Percentiles rank a stretch among this genome's conserved stretches.
Conservation (phyloP, 2,329 filamentous ascomycete species). For the Colletotrichum liriopes region DNA sequence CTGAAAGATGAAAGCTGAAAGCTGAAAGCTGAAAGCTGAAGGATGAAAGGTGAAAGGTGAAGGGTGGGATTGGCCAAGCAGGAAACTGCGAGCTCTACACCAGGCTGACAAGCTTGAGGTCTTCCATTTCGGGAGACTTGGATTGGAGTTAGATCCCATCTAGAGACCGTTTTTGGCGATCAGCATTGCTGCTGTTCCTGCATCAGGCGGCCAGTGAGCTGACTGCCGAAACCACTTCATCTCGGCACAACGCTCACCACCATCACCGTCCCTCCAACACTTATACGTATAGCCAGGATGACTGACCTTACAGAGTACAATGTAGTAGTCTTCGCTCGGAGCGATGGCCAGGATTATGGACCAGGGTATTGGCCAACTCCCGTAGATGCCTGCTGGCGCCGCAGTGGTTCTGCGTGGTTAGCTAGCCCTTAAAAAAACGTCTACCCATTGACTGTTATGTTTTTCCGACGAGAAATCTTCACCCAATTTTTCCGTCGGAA, state of each 20-base stretch:
- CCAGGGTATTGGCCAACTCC: conserved; percentile 60
- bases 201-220: conserved; percentile 5
- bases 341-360: conserved; percentile 62
- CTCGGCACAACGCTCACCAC: not conserved
- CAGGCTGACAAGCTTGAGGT: too few relatives aligned
- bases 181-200: not conserved
- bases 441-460: too few relatives aligned
- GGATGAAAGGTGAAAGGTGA: too few relatives aligned
- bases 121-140: not conserved
- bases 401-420: too few relatives aligned
- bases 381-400: too few relatives aligned
- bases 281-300: conserved; percentile 8
- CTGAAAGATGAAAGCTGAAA: too few relatives aligned
- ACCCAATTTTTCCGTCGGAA: too few relatives aligned
- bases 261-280: not conserved
- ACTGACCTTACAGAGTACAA: conserved; percentile 33
- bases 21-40: too few relatives aligned
- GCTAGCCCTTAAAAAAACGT: too few relatives aligned
- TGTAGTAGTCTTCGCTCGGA: conserved; percentile 58
- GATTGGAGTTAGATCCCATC: not conserved
- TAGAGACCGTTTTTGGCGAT: not conserved
- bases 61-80: too few relatives aligned
- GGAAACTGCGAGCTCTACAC: too few relatives aligned
- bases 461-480: too few relatives aligned
- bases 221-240: not conserved